phyloP scores from a whole-genome alignment of 225 moss, liverwort and hornwort species.

The Ulota crispa region DNA sequence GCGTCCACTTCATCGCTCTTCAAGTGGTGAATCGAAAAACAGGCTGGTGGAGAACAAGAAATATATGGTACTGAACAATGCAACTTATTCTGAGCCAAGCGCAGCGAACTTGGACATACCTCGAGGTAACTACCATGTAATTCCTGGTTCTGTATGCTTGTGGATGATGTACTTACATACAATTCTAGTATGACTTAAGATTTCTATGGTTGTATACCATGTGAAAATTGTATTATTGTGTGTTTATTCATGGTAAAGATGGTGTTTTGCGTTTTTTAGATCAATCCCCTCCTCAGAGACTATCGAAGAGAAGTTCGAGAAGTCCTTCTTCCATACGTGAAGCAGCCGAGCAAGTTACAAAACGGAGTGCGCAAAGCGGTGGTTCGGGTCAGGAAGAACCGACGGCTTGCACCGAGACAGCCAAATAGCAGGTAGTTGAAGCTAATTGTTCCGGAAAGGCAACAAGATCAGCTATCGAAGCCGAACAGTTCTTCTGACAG shows the following conservation, averaged over 20 bases:
- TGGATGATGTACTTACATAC: background rate
- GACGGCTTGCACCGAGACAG: conserved; percentile 18
- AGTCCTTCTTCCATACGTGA: background rate
- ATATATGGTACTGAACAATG: background rate
- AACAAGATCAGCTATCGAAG: conserved; percentile 33
- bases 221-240: background rate
- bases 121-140: background rate
- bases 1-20: background rate
- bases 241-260: background rate
- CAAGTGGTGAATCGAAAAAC: conserved; percentile 1
- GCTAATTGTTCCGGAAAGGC: conserved; percentile 33
- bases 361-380: background rate
- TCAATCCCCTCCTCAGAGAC: background rate
- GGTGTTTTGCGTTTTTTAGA: conserved; percentile 10
- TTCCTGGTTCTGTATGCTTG: background rate
- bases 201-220: background rate
- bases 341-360: background rate
- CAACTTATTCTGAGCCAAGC: background rate
- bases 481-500: conserved; percentile 19
- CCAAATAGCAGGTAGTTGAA: conserved; percentile 36
- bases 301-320: conserved; percentile 2
- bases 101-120: background rate
- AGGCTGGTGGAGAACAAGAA: background rate
- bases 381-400: background rate
- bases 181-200: background rate